Evolutionary conservation across 768 basidiomycete species (phyloP).

Genomic region (Lactifluus piperatus): DNA sequence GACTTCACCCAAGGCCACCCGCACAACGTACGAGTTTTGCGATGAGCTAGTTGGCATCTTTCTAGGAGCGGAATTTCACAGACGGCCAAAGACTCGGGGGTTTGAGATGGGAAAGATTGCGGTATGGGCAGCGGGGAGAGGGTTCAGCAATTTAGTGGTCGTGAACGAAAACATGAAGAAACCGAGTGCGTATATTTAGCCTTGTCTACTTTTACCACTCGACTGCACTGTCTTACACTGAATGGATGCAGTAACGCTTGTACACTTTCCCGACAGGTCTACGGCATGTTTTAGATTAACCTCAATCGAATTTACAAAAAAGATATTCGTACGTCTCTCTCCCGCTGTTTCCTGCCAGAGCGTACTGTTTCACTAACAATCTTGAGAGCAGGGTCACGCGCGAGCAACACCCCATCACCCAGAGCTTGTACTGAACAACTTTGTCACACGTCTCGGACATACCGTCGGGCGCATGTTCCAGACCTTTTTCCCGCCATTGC

Average conservation of each 20-base stretch:
- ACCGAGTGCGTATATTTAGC: slow-evolving; percentile 45
- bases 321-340: slow-evolving; percentile 61
- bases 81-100: slow-evolving; percentile 79
- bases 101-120: slow-evolving; percentile 89
- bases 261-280: slow-evolving; percentile 86
- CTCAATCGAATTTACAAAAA: slow-evolving; percentile 74
- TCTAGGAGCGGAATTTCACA: slow-evolving; percentile 85
- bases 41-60: slow-evolving; percentile 85
- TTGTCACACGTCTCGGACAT: slow-evolving; percentile 90
- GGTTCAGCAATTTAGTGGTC: slow-evolving; percentile 82
- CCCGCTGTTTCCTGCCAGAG: not conserved
- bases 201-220: slow-evolving; percentile 1
- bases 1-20: slow-evolving; percentile 83
- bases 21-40: slow-evolving; percentile 84
- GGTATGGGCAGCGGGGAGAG: slow-evolving; percentile 84
- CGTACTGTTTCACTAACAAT: not conserved
- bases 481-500: slow-evolving; percentile 89
- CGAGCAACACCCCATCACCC: slow-evolving; percentile 88
- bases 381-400: slow-evolving; percentile 65
- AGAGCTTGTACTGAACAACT: slow-evolving; percentile 90
- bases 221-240: not conserved
- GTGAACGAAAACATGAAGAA: slow-evolving; percentile 95
- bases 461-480: slow-evolving; percentile 93
- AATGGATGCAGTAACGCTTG: slow-evolving; percentile 85
- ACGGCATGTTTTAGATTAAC: slow-evolving; percentile 94